Percentiles rank a stretch among this genome's conserved stretches.
Conservation (phyloP, 345 rosid species). For the Boechera stricta region DNA sequence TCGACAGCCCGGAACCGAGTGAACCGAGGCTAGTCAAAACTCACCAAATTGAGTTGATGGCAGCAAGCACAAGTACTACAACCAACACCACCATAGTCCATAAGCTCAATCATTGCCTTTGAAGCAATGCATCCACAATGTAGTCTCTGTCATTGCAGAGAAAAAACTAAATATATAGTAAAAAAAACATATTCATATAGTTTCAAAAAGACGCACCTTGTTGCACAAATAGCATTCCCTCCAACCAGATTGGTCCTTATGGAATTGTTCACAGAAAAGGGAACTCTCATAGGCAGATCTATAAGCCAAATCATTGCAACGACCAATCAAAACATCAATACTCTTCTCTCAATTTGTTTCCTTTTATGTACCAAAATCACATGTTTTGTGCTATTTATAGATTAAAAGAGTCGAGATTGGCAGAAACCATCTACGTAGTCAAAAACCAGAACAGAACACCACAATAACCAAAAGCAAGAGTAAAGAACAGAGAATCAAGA, state of each 20-base stretch:
- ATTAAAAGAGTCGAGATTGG: conserved; percentile 2
- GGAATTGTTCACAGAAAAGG: conserved; percentile 74
- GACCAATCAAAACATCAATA: not conserved
- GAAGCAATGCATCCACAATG: conserved; percentile 96
- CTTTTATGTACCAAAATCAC: conserved; percentile 4
- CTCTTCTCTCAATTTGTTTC: not conserved
- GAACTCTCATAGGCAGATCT: conserved; percentile 78
- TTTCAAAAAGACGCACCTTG: conserved; percentile 52
- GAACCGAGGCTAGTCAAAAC: conserved; percentile 34
- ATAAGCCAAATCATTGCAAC: conserved; percentile 33
- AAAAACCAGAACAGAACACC: not conserved
- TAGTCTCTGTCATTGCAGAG: conserved; percentile 59
- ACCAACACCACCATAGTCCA: conserved; percentile 87
- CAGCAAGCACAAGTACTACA: conserved; percentile 62
- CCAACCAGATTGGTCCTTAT: conserved; percentile 85
- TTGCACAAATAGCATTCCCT: conserved; percentile 72
- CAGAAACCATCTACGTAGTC: not conserved
- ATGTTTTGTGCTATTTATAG: conserved; percentile 30
- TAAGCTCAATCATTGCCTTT: conserved; percentile 53
- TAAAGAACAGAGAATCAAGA: not conserved
- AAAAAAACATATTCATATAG: not conserved
- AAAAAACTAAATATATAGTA: not conserved
- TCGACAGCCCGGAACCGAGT: not conserved
- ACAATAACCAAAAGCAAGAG: not conserved
- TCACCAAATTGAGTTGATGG: conserved; percentile 54